Evolutionary conservation across 176 grass and related monocot genomes (phyloP).

Genomic region (Metroxylon sagu): DNA sequence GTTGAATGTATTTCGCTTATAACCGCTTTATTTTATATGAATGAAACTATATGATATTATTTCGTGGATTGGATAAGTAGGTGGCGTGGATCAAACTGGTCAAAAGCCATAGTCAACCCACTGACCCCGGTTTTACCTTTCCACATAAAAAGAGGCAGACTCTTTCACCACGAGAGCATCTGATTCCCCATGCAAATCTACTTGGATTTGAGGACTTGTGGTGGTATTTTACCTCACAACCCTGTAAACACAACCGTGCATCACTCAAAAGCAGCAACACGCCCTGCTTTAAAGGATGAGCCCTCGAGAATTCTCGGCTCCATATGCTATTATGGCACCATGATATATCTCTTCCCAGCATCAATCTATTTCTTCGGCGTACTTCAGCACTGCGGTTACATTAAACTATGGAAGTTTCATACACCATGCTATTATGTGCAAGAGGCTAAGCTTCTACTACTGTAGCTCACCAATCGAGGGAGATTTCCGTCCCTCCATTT

Average conservation of each 20-base stretch:
- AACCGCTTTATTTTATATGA: too few species aligned
- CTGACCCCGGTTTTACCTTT: not conserved
- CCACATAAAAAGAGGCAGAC: not conserved
- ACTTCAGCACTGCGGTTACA: not conserved
- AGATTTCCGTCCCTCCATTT: not conserved
- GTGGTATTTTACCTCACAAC: too few species aligned
- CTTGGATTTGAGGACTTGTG: not conserved
- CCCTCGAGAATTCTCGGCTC: not conserved
- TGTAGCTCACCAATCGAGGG: not conserved
- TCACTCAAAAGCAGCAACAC: not conserved
- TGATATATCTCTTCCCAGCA: conserved; percentile 4
- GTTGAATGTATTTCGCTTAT: too few species aligned
- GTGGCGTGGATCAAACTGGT: not conserved
- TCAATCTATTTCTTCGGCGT: not conserved
- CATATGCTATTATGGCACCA: not conserved
- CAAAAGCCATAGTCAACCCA: not conserved
- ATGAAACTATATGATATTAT: too few species aligned
- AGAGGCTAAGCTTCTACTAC: not conserved
- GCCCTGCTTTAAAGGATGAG: not conserved
- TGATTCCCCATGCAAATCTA: conserved; percentile 8
- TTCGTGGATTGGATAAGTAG: not conserved
- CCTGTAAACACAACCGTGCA: too few species aligned
- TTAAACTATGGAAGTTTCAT: not conserved
- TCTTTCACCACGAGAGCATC: not conserved
- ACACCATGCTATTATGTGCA: not conserved